Evolutionary conservation across 441 rosid genomes (phyloP), one percentile per base, ranked within the genome.

Genomic region (Macaranga tanarius): DNA sequence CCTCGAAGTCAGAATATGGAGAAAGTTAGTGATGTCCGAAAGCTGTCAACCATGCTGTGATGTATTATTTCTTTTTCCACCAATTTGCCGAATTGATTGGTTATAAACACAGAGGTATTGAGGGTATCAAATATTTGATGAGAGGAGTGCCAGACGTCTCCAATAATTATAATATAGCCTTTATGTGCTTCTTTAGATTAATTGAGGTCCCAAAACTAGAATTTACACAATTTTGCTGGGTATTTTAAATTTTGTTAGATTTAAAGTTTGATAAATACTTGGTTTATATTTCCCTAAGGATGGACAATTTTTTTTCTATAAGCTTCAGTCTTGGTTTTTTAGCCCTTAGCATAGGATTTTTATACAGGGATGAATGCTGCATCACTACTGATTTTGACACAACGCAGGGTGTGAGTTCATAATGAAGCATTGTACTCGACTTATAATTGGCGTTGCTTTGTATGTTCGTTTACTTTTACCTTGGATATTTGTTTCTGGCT

Each of bases 191-290:
- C 25, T 20, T 25, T 62, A 42, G 57, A 56, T 67, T 69, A 61
- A 64, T 65, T 59, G 59, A 54, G 75, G 25, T 57, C 56, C 75
- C 6, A 9, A 63, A 40, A 70, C 62, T 62, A 38, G 31, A 44
- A 56, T 13, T 62, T 67, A 63, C 69, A 45, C 79, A 81, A 50
- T 78, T 83, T 83, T 81, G 75, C 52, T 48, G 48, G n/a, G 31
- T 62, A 55, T 44, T 81, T 71, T 60, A 26, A 34, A 2, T 63
- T 79, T 73, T 71, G 66, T 56, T 23, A n/a, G 61, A 66, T 61
- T 71, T 50, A 28, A n/a, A n/a, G 59, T 42, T 25, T 56, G 5
- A 44, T 31, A 64, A 67, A 40, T 45, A 31, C 47, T 65, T 56
- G 11, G 60, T 16, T 65, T 68, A 1, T 68, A 31, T 47, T 50